A percentile compares a stretch with the other conserved stretches of the same genome.
phyloP scores from a whole-genome alignment of 768 basidiomycete genomes.

The Leccinum longicurvipes region DNA sequence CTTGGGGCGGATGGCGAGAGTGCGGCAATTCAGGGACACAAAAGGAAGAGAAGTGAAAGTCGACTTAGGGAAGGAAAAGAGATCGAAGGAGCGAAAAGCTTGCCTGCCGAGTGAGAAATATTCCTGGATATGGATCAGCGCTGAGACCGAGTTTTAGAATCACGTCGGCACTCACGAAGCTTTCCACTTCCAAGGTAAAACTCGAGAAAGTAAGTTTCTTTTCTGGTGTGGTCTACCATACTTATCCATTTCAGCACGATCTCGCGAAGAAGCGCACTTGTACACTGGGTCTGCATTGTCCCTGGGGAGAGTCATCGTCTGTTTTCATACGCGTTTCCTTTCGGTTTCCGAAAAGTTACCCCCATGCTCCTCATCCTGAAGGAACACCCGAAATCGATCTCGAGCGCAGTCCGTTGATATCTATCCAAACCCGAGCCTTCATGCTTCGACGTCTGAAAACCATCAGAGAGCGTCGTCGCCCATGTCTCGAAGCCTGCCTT shows the following conservation, averaged over 20 bases:
- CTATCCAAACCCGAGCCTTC: slow-evolving; percentile 70
- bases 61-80: slow-evolving; percentile 31
- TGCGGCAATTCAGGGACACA: slow-evolving; percentile 10
- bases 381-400: slow-evolving; percentile 75
- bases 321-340: slow-evolving; percentile 88
- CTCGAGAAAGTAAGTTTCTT: slow-evolving; percentile 68
- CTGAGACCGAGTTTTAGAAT: slow-evolving; percentile 44
- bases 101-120: slow-evolving; percentile 69
- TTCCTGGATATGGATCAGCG: not conserved
- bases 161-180: slow-evolving; percentile 64
- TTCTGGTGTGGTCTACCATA: not conserved
- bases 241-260: slow-evolving; percentile 47
- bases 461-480: slow-evolving; percentile 68
- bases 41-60: slow-evolving; percentile 48
- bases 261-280: slow-evolving; percentile 72
- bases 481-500: slow-evolving; percentile 82
- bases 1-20: slow-evolving; percentile 18
- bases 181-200: slow-evolving; percentile 68
- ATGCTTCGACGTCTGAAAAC: slow-evolving; percentile 74
- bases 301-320: slow-evolving; percentile 84
- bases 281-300: slow-evolving; percentile 83
- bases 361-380: slow-evolving; percentile 55
- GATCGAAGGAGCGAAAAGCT: slow-evolving; percentile 41
- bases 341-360: slow-evolving; percentile 83
- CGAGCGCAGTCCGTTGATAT: slow-evolving; percentile 78